Conservation (phyloP, 1,284 basidiomycete species). For the Rhodotorula sp. region DNA sequence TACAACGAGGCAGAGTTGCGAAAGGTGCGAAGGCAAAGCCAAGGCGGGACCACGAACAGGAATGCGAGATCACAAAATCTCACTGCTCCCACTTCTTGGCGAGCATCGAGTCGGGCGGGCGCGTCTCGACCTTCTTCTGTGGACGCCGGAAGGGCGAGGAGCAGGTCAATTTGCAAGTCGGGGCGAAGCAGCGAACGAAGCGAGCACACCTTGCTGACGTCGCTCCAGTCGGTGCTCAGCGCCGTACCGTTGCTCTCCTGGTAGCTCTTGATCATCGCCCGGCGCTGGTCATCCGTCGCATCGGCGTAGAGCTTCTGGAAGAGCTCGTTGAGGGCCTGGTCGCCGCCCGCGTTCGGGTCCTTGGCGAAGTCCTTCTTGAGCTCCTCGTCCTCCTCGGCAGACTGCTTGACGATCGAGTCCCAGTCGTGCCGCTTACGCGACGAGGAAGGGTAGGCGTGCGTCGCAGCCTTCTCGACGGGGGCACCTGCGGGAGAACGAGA, state of each 20-base stretch:
- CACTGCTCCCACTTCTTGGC: slow-evolving; percentile 37
- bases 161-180: not conserved
- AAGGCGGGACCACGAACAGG: too few species aligned
- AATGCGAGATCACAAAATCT: too few species aligned
- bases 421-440: slow-evolving; percentile 66
- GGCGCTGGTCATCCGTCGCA: slow-evolving; percentile 76
- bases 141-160: not conserved
- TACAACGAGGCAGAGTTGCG: not conserved
- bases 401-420: slow-evolving; percentile 75
- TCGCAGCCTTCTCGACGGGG: slow-evolving; percentile 6
- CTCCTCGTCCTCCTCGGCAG: slow-evolving; percentile 34
- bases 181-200: too few species aligned
- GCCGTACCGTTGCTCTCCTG: slow-evolving; percentile 65
- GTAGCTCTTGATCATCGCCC: slow-evolving; percentile 96
- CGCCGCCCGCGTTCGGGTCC: slow-evolving; percentile 80
- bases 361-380: slow-evolving; percentile 64
- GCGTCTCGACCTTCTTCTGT: slow-evolving; percentile 38
- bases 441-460: slow-evolving; percentile 45
- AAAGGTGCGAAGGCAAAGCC: not conserved
- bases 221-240: slow-evolving; percentile 89
- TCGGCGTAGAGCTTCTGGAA: slow-evolving; percentile 68
- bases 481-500: not conserved
- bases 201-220: slow-evolving; percentile 64
- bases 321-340: slow-evolving; percentile 54
- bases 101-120: slow-evolving; percentile 44